Evolutionary conservation across 2,329 filamentous ascomycete genomes (phyloP), one percentile per base, ranked within the genome.

Genomic region (Ceratocystis albifundus): DNA sequence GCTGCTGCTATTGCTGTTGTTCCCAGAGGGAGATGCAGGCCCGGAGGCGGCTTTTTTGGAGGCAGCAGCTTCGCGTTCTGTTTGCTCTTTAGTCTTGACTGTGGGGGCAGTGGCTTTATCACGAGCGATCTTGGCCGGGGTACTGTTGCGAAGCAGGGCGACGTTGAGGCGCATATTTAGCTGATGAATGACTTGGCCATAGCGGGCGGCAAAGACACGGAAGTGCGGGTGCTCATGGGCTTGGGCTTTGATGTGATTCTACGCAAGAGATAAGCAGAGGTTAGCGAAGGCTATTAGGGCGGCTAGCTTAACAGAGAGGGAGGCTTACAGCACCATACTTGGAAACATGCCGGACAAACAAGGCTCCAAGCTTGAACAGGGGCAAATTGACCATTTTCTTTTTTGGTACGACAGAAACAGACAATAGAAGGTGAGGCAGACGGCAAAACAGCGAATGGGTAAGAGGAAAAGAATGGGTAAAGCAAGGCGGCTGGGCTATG

Each of bases 191-290:
- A 76, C 74, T 72, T 87, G 84, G 68, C 84, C 84, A 72, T 86
- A 85, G 67, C 76, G 78, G 57, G 84, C 84, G 55, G 84, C 84
- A 69, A 86, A 81, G 4, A 74, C 74, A 66, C 84, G 83, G 73
- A 87, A 87, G 57, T 79, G 76, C 1, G 80, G 79, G 70, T 87
- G 84, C 55, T 87, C 84, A 71, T 87, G 84, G 61, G 84, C 85
- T 74, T 85, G 84, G 41, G 77, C 75, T 72, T 87, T 87, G 72
- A 87, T 87, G 70, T 77, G 83, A 73, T 87, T 87, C 84, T 87
- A 69, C n/a, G 22, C 22, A 20, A 50, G 20, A 48, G 28, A 25
- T 45, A 53, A 36, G 25, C 6, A 41, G 15, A 64, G 25, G 50
- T 28, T 17, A 30, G 59, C 22, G 48, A 41, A 44, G 46, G 55